Conservation (phyloP, 2,329 filamentous ascomycete species). For the Dothideomycetes sp. region DNA sequence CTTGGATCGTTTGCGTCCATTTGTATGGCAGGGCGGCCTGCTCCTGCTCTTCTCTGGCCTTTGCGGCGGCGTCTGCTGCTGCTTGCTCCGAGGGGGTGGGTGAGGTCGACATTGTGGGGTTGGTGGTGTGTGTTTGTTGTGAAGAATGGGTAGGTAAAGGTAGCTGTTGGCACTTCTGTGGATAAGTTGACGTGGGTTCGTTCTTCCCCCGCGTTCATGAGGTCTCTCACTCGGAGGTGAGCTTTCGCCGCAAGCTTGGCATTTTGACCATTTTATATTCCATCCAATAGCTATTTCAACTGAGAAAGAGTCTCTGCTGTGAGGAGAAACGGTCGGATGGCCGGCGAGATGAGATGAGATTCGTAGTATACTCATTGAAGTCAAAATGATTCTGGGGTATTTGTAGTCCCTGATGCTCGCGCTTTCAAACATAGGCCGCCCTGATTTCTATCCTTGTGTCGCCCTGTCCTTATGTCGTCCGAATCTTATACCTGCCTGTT, state of each 20-base stretch:
- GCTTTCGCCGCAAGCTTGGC: background rate
- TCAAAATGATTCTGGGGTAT: too few relatives aligned
- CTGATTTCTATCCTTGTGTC: too few relatives aligned
- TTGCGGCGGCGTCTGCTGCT: slow-evolving; percentile 45
- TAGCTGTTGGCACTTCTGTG: too few relatives aligned
- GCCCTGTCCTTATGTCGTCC: too few relatives aligned
- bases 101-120: slow-evolving; percentile 21
- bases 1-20: slow-evolving; percentile 87
- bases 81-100: slow-evolving; percentile 44
- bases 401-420: too few relatives aligned
- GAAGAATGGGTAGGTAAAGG: too few relatives aligned
- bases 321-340: background rate
- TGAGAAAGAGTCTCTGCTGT: background rate
- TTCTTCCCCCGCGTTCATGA: too few relatives aligned
- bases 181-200: too few relatives aligned
- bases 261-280: too few relatives aligned
- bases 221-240: background rate
- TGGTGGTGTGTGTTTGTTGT: background rate
- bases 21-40: slow-evolving; percentile 91
- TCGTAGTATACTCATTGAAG: background rate
- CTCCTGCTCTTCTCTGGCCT: slow-evolving; percentile 69
- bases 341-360: background rate
- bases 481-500: too few relatives aligned
- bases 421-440: too few relatives aligned
- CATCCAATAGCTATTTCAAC: too few relatives aligned